phyloP scores from a whole-genome alignment of 2,329 filamentous ascomycete genomes.

The Juglanconis juglandina region DNA sequence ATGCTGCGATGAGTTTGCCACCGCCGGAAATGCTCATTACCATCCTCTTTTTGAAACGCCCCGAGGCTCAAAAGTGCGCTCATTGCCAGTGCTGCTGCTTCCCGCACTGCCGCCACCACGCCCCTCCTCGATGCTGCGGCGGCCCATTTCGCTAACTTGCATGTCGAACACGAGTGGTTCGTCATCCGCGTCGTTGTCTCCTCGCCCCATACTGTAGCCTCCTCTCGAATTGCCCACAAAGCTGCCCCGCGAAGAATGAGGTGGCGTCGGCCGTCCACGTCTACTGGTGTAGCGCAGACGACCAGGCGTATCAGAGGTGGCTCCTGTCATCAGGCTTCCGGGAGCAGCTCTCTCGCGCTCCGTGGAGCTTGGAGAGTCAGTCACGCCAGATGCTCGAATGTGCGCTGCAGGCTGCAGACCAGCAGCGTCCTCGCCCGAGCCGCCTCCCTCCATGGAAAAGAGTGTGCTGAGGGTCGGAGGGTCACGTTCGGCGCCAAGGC shows the following conservation, averaged over 20 bases:
- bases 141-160: conserved; percentile 18
- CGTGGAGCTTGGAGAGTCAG: conserved; percentile 35
- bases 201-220: conserved; percentile 31
- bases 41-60: conserved; percentile 16
- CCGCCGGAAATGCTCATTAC: neutral
- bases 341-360: conserved; percentile 44
- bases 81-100: conserved; percentile 13
- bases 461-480: conserved; percentile 64
- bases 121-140: conserved; percentile 18
- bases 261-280: conserved; percentile 38
- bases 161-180: conserved; percentile 19
- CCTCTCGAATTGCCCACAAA: conserved; percentile 37
- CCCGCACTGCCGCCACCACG: conserved; percentile 16
- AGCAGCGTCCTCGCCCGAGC: conserved; percentile 31
- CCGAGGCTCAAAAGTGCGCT: conserved; percentile 12
- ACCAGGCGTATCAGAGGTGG: conserved; percentile 41
- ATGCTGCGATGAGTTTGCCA: neutral
- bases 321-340: conserved; percentile 25
- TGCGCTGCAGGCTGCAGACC: conserved; percentile 41
- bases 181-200: conserved; percentile 36
- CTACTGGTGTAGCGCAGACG: conserved; percentile 41
- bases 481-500: conserved; percentile 62
- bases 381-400: conserved; percentile 36
- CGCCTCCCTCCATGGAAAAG: conserved; percentile 42
- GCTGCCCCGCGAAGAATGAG: conserved; percentile 44